phyloP scores from a whole-genome alignment of 495 filamentous ascomycete genomes.

The Penicillium psychrofluorescens region DNA sequence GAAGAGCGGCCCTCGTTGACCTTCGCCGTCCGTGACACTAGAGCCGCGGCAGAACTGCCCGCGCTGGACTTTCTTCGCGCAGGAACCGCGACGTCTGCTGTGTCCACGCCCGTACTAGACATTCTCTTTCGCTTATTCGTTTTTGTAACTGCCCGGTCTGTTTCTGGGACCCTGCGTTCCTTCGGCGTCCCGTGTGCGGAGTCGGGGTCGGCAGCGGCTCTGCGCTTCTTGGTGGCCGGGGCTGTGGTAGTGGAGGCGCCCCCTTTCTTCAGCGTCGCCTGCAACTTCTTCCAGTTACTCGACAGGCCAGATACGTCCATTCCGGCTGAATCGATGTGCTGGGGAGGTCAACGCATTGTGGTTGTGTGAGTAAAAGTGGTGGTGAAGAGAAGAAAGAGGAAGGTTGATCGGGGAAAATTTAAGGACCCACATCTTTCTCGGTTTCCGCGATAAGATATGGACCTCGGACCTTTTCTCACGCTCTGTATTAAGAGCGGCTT shows the following conservation, averaged over 20 bases:
- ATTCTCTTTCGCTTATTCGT: slow-evolving; percentile 27
- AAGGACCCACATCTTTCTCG: slow-evolving; percentile 5
- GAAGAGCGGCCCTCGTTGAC: slow-evolving; percentile 46
- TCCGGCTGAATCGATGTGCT: slow-evolving; percentile 7
- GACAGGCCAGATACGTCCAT: slow-evolving; percentile 44
- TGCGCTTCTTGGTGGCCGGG: slow-evolving; percentile 22
- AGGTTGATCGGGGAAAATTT: slow-evolving; percentile 7
- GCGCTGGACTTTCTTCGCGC: slow-evolving; percentile 21
- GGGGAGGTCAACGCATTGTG: too few relatives aligned
- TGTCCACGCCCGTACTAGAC: slow-evolving; percentile 11
- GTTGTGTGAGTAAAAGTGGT: slow-evolving; percentile 1
- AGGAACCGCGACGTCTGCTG: slow-evolving; percentile 6
- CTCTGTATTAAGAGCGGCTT: too few relatives aligned
- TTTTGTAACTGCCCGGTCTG: slow-evolving; percentile 8
- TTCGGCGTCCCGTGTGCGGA: slow-evolving; percentile 26
- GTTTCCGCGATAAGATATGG: too few relatives aligned
- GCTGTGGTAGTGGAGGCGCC: slow-evolving; percentile 13
- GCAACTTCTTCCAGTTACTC: slow-evolving; percentile 70
- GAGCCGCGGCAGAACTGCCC: slow-evolving; percentile 6
- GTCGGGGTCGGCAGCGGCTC: slow-evolving; percentile 26
- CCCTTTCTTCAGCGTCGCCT: slow-evolving; percentile 54
- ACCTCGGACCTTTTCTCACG: too few relatives aligned
- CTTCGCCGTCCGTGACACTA: slow-evolving; percentile 18
- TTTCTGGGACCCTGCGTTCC: slow-evolving; percentile 28
- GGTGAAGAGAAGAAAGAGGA: slow-evolving; percentile 5